Evolutionary conservation across 2,329 filamentous ascomycete genomes (phyloP), one percentile per base, ranked within the genome.

Genomic region (Harringtonia aguacate): DNA sequence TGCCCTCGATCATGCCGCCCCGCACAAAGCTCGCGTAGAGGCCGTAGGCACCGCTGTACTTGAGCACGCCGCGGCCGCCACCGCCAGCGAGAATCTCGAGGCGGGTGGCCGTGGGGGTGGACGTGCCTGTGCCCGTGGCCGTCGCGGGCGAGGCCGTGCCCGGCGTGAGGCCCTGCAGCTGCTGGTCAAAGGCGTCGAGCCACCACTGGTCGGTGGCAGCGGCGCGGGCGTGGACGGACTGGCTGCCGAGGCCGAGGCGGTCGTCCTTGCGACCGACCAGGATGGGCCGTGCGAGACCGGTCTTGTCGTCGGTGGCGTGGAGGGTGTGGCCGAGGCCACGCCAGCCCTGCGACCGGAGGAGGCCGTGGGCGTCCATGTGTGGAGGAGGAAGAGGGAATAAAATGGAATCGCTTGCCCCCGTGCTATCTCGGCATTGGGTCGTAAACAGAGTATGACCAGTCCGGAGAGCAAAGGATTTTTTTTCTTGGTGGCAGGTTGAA

Each of bases 161-260:
- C 21, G 72, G 70, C 2, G 75, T 79, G 58, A 95, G 72, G 4
- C 82, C 84, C 61, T 92, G 84, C 51, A 95, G 68, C 45, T 89
- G 88, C 59, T 88, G 81, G 63, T 97, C 90, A 53, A 95, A 95
- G 12, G 92, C 92, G 46, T 86, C 83, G 63, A 95, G 73, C 92
- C 92, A 98, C 92, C 92, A 98, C 61, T 95, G 88, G 58, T 95
- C 90, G 53, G 72, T 76, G 20, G 73, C 76, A 49, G 72, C 72
- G 53, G 73, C 77, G 24, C 72, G 75, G 52, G 70, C 70, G 50
- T 79, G 74, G 46, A 78, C 72, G 46, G 72, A 69, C 61, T 86
- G 87, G 58, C 85, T 80, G 44, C 90, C 90, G 6, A 97, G 69
- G 21, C 90, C 90, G 43, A 85, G 72, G 24, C 75, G 83, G 61